Percentiles rank a stretch among this genome's conserved stretches.
Evolutionary conservation across 495 filamentous ascomycete genomes (phyloP).

Genomic region (Lasiosphaeris hirsuta): DNA sequence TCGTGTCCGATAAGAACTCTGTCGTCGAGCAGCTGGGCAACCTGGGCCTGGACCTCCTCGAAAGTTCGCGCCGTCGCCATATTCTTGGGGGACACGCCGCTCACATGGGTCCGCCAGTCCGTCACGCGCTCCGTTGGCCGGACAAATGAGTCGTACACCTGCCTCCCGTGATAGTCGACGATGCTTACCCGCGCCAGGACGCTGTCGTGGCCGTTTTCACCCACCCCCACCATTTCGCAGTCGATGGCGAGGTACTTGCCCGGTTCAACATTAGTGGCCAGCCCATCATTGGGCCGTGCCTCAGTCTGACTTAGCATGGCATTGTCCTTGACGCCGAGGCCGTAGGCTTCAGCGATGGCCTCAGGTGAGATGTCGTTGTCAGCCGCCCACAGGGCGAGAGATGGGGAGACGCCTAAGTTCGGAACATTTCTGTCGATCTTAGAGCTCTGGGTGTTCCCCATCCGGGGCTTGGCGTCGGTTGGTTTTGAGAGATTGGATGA

Average conservation of each 20-base stretch:
- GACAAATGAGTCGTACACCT: slow-evolving; percentile 90
- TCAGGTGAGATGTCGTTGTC: slow-evolving; percentile 60
- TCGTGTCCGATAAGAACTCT: slow-evolving; percentile 86
- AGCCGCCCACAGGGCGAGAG: slow-evolving; percentile 43
- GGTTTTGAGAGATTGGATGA: neutral
- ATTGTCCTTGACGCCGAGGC: slow-evolving; percentile 36
- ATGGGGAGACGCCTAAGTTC: slow-evolving; percentile 29
- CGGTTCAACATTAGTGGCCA: slow-evolving; percentile 47
- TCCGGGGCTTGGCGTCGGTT: slow-evolving; percentile 5
- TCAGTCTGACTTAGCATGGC: slow-evolving; percentile 21
- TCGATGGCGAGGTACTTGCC: slow-evolving; percentile 92
- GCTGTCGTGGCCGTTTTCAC: slow-evolving; percentile 62
- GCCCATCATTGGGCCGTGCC: slow-evolving; percentile 48
- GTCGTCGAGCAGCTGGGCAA: slow-evolving; percentile 67
- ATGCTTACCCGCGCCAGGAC: slow-evolving; percentile 79
- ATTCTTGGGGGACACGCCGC: slow-evolving; percentile 68
- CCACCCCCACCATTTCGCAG: slow-evolving; percentile 97
- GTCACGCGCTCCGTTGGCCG: slow-evolving; percentile 70
- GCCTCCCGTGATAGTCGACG: slow-evolving; percentile 87
- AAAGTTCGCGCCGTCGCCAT: slow-evolving; percentile 67
- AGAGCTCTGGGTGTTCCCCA: slow-evolving; percentile 37
- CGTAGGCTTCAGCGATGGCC: slow-evolving; percentile 60
- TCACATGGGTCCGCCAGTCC: slow-evolving; percentile 84
- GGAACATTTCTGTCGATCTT: slow-evolving; percentile 2
- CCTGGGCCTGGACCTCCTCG: slow-evolving; percentile 67